Percentiles rank a stretch among this genome's conserved stretches.
Conservation (phyloP, 352 stramenopile genomes). For the Phytophthora macrochlamydospora region DNA sequence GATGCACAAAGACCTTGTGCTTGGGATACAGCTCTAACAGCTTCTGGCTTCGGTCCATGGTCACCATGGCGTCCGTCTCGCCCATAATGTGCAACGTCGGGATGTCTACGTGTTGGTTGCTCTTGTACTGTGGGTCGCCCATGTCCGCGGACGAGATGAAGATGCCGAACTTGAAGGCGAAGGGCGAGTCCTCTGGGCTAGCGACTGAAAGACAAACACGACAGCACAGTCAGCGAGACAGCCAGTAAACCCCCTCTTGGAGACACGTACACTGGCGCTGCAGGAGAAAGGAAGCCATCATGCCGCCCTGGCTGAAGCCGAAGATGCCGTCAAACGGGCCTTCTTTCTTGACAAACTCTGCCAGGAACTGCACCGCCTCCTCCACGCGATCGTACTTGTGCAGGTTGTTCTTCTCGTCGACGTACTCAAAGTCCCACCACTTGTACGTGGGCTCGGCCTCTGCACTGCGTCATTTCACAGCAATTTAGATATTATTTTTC, state of each 20-base stretch:
- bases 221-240: background rate
- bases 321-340: conserved; percentile 84
- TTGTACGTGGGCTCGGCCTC: conserved; percentile 61
- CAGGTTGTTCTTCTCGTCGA: conserved; percentile 43
- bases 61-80: conserved; percentile 69
- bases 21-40: conserved; percentile 57
- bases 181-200: conserved; percentile 45
- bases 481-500: no score
- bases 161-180: conserved; percentile 73
- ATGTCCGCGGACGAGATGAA: conserved; percentile 60
- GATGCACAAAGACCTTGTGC: conserved; percentile 59
- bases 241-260: background rate
- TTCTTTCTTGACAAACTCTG: conserved; percentile 56
- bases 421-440: conserved; percentile 74
- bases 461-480: conserved; percentile 2
- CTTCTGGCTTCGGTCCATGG: conserved; percentile 48
- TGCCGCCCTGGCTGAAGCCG: conserved; percentile 82
- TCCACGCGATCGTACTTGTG: conserved; percentile 60
- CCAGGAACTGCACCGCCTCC: conserved; percentile 70
- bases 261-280: conserved; percentile 53
- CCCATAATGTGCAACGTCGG: conserved; percentile 85
- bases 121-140: conserved; percentile 29
- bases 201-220: conserved; percentile 18
- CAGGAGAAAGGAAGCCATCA: conserved; percentile 64
- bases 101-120: conserved; percentile 46